phyloP scores from a whole-genome alignment of 225 moss, liverwort and hornwort genomes.

The Ulota crispa region DNA sequence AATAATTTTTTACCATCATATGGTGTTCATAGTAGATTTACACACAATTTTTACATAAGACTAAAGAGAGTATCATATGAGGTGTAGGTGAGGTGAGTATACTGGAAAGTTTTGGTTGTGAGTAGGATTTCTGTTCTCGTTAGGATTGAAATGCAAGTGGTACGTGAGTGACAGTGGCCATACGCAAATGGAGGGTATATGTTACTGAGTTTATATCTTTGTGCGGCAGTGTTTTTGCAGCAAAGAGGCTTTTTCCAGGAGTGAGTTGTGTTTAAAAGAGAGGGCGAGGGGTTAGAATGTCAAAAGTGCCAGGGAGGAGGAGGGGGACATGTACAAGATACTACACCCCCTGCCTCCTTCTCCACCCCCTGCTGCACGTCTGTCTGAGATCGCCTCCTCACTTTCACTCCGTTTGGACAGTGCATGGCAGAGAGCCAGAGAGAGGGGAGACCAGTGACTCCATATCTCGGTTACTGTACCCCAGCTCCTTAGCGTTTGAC shows the following conservation, averaged over 20 bases:
- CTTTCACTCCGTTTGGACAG: slow-evolving; percentile 49
- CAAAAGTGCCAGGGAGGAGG: slow-evolving; percentile 22
- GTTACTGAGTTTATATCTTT: slow-evolving; percentile 28
- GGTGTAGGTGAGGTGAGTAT: neutral
- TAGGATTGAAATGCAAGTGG: slow-evolving; percentile 15
- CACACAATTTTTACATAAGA: no score
- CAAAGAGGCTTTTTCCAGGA: slow-evolving; percentile 45
- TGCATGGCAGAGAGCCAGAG: slow-evolving; percentile 59
- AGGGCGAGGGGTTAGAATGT: slow-evolving; percentile 31
- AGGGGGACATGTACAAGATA: no score
- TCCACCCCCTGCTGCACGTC: neutral
- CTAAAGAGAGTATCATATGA: no score
- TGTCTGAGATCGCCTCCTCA: slow-evolving; percentile 30
- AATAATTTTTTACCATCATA: neutral
- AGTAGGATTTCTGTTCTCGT: neutral
- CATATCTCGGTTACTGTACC: slow-evolving; percentile 34
- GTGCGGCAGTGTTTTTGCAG: slow-evolving; percentile 55
- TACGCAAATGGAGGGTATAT: slow-evolving; percentile 9
- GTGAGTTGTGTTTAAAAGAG: slow-evolving; percentile 17
- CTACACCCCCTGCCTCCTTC: no score
- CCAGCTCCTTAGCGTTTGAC: slow-evolving; percentile 44
- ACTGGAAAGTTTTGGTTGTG: neutral
- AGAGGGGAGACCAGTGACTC: slow-evolving; percentile 47
- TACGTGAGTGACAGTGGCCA: slow-evolving; percentile 3
- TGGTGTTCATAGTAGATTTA: no score